Percentiles rank a stretch among this genome's conserved stretches.
phyloP scores from a whole-genome alignment of 139 green algal species.

The Ettlia oleoabundans region DNA sequence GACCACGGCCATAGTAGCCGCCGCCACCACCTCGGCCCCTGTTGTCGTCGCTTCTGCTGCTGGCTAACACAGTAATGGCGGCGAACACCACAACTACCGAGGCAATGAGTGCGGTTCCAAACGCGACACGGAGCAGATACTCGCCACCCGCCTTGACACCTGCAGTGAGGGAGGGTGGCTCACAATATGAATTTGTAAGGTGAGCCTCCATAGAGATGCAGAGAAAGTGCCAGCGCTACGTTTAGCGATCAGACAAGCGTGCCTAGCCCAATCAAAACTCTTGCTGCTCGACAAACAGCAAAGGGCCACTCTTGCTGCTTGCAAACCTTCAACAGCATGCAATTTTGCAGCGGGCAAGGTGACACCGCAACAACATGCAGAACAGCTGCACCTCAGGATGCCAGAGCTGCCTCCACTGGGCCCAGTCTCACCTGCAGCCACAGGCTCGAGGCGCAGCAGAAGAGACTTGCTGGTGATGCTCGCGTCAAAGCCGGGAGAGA shows the following conservation, averaged over 20 bases:
- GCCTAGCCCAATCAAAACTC: too few relatives aligned
- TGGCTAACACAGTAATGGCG: slow-evolving; percentile 69
- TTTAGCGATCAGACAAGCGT: too few relatives aligned
- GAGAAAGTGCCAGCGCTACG: too few relatives aligned
- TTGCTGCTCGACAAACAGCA: too few relatives aligned
- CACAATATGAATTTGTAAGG: too few relatives aligned
- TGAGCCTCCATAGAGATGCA: too few relatives aligned
- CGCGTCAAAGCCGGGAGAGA: slow-evolving; percentile 70
- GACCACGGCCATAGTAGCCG: background rate
- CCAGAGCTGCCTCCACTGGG: too few relatives aligned
- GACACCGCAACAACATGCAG: too few relatives aligned
- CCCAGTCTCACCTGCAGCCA: slow-evolving; percentile 43
- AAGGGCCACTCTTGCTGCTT: too few relatives aligned
- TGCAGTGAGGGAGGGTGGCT: background rate
- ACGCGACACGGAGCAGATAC: slow-evolving; percentile 80
- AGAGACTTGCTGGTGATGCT: slow-evolving; percentile 67
- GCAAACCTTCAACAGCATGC: too few relatives aligned
- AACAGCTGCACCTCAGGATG: background rate
- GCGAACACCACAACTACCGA: slow-evolving; percentile 52
- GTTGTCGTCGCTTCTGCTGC: slow-evolving; percentile 5
- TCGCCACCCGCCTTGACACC: slow-evolving; percentile 10
- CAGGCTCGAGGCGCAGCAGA: slow-evolving; percentile 69
- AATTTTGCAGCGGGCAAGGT: too few relatives aligned
- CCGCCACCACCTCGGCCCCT: background rate
- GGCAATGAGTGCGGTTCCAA: slow-evolving; percentile 88